Evolutionary conservation across 176 grass and related monocot genomes (phyloP), one percentile per base, ranked within the genome.

Genomic region (Triticum monococcum): DNA sequence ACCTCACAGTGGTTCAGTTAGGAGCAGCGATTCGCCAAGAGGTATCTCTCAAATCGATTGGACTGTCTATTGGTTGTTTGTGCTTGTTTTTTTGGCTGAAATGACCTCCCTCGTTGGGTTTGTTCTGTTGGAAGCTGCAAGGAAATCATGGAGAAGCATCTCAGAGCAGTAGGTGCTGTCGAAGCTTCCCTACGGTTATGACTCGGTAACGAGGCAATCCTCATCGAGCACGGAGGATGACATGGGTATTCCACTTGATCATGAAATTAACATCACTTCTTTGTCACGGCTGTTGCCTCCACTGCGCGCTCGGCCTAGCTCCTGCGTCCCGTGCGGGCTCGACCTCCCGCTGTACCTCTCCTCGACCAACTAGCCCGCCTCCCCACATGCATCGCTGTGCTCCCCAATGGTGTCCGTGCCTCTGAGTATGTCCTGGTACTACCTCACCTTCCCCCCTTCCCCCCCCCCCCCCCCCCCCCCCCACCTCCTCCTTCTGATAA

Each of bases 181-280:
- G 5, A 92, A 88, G 71, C 85, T 98, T 57, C 96, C 96, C 8
- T 81, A 91, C 12, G 93, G 91, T 1, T 98, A 98, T 82, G 88
- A 94, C 32, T 95, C 86, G 26, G 26, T 28, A 28, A 28, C 26
- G 26, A 28, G 83, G 33, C 91, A 95, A 81, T 98, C 93, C 3
- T 91, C 93, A 8, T 98, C 96, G 22, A 98, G 93, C 59, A 91
- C 91, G 30, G 89, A 98, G 62, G 89, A 95, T 86, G 96, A 98
- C 64, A 98, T 95, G 93, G 88, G 96, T 98, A 97, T 79, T 84
- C 35, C 80, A n/a, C 25, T 59, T 30, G 2, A 82, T 73, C 72
- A 50, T 17, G 8, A 61, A 77, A 45, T 71, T 18, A 28, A 1
- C 6, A 7, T 10, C 18, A 3, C 41, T 71, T 59, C 40, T 69